Conservation (phyloP, 495 filamentous ascomycete species). For the Aspergillus sclerotiicarbonarius region DNA sequence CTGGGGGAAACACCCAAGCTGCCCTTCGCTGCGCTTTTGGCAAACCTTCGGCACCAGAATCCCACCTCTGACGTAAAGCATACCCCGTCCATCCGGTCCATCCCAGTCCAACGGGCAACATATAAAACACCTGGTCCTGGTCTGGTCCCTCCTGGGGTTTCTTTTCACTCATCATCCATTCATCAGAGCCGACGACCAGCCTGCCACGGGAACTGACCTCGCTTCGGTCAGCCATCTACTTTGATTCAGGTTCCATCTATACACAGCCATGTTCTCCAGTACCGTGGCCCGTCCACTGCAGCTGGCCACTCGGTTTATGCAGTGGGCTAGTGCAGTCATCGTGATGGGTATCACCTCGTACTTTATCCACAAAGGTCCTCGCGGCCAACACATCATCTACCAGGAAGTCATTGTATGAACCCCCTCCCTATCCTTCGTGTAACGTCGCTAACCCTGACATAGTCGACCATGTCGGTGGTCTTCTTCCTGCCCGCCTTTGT, state of each 20-base stretch:
- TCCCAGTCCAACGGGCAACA: not conserved
- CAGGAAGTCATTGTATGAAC: slow-evolving; percentile 55
- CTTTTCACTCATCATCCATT: not conserved
- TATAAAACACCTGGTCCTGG: slow-evolving; percentile 16
- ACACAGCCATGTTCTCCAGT: slow-evolving; percentile 32
- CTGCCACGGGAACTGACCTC: not conserved
- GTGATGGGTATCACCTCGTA: slow-evolving; percentile 60
- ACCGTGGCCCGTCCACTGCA: slow-evolving; percentile 35
- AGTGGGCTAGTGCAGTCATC: slow-evolving; percentile 59
- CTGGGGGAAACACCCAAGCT: slow-evolving; percentile 26
- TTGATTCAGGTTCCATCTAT: not conserved
- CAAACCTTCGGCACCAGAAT: not conserved
- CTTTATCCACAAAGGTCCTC: slow-evolving; percentile 45
- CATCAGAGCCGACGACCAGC: not conserved
- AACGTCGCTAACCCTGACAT: not conserved
- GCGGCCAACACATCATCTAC: slow-evolving; percentile 49
- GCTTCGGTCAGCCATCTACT: not conserved
- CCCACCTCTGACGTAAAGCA: slow-evolving; percentile 12
- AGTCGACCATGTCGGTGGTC: slow-evolving; percentile 39
- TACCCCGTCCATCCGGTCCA: slow-evolving; percentile 2
- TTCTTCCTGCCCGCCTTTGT: slow-evolving; percentile 59
- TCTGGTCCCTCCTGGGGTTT: not conserved
- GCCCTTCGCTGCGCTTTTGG: too few relatives aligned
- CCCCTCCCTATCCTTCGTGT: not conserved
- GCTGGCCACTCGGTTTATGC: slow-evolving; percentile 34